These are phyloP conservation scores for Polygonum aviculare DNA, from an alignment of 148 eudicot genomes.

Conservation along the genomic window DNA sequence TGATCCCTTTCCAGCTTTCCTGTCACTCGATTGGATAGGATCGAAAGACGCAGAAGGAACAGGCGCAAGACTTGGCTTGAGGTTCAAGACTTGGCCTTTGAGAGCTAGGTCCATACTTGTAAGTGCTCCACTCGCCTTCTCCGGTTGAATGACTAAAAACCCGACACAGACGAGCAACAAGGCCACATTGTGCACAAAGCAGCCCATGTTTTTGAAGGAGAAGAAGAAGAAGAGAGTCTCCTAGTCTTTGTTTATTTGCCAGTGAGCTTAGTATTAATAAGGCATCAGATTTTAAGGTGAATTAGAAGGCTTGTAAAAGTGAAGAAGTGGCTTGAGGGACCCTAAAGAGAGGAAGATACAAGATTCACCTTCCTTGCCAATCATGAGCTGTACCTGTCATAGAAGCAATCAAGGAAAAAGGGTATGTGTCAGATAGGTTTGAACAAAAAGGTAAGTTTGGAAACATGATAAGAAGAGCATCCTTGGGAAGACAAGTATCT, in stretches of 20 bases:
- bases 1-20: slow-evolving; percentile 62
- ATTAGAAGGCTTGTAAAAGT: slow-evolving; percentile 17
- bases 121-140: slow-evolving; percentile 27
- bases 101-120: slow-evolving; percentile 54
- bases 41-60: slow-evolving; percentile 35
- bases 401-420: slow-evolving; percentile 29
- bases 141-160: slow-evolving; percentile 35
- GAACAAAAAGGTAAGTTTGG: slow-evolving; percentile 57
- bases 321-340: slow-evolving; percentile 13
- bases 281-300: slow-evolving; percentile 22
- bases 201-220: not conserved
- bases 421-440: slow-evolving; percentile 63
- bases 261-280: not conserved
- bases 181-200: slow-evolving; percentile 11
- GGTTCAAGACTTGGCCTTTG: slow-evolving; percentile 19
- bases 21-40: slow-evolving; percentile 50
- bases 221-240: not conserved
- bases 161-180: slow-evolving; percentile 39
- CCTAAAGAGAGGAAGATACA: slow-evolving; percentile 14
- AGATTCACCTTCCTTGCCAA: slow-evolving; percentile 56
- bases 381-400: slow-evolving; percentile 48
- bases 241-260: not conserved
- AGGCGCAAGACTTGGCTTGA: slow-evolving; percentile 27
- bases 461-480: slow-evolving; percentile 39
- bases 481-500: slow-evolving; percentile 83